Base-by-base conservation (phyloP, 306 rosid genomes). In the Cucumis cinereus region DNA sequence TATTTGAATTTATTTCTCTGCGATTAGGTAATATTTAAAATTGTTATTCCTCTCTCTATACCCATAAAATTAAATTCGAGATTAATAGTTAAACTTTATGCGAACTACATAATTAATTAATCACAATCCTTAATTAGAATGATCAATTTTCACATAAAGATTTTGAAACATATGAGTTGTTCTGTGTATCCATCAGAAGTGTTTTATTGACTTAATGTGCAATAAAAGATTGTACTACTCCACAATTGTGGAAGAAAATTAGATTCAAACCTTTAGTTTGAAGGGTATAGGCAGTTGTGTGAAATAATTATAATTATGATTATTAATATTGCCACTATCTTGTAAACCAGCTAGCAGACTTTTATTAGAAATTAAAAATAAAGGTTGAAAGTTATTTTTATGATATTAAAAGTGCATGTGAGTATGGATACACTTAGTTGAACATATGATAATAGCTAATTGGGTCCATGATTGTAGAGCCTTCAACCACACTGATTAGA, bases 381-480 rank as follows among this genome's bases (percentile, higher is more conserved):
- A 40, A 40, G 45, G 45, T 40, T 40, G 10, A 41, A 45, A 13
- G 52, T 45, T 12, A 23, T 12, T 40, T 36, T 22, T n/a, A 41
- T 45, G 58, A 15, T 49, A 71, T 23, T 70, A 71, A 71, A 24
- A 71, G 8, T 26, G 58, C 75, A 69, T 45, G 75, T 69, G 75
- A 45, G 22, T 45, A 24, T 45, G 75, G 38, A 10, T 70, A 4
- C 75, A 24, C 17, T 47, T 24, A 24, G 75, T 26, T 47, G 56
- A 70, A 47, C 75, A 70, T 47, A 70, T 70, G 58, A 47, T 47
- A 70, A 47, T 49, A 16, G 75, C 75, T 71, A 3, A 71, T 71
- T 71, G 58, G 75, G 75, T 71, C 59, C 75, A 71, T 69, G 35
- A 41, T 41, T 50, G 73, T 66, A 66, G 73, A 50, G 30, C 43